Conservation (phyloP, 2,329 filamentous ascomycete species). For the Exutisphaerella laricina region DNA sequence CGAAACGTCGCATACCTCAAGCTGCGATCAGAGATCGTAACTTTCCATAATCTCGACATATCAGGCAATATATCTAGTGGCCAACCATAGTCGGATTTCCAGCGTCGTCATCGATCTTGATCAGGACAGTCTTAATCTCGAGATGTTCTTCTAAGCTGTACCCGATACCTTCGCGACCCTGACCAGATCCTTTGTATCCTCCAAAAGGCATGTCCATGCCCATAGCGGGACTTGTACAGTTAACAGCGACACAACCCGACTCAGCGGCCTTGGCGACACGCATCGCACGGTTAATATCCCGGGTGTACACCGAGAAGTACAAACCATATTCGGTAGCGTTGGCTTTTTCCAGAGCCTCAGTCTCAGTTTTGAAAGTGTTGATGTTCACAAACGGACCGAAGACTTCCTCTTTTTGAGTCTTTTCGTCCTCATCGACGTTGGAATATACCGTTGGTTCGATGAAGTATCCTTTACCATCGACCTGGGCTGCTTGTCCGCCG, state of each 20-base stretch:
- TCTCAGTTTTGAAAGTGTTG: slow-evolving; percentile 34
- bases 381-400: slow-evolving; percentile 37
- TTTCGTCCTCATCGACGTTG: slow-evolving; percentile 39
- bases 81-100: slow-evolving; percentile 1
- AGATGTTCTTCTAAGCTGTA: slow-evolving; percentile 21
- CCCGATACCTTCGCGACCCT: slow-evolving; percentile 16
- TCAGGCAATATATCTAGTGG: background rate
- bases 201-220: slow-evolving; percentile 38
- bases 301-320: slow-evolving; percentile 36
- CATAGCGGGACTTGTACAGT: slow-evolving; percentile 36
- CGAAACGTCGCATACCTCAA: too few species aligned
- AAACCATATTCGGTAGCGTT: slow-evolving; percentile 38
- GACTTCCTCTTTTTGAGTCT: slow-evolving; percentile 36
- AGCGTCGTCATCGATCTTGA: slow-evolving; percentile 20
- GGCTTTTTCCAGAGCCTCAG: slow-evolving; percentile 33
- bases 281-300: slow-evolving; percentile 34
- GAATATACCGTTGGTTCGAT: slow-evolving; percentile 46
- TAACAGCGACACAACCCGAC: slow-evolving; percentile 38
- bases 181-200: slow-evolving; percentile 37
- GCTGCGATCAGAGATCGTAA: too few species aligned
- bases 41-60: too few species aligned
- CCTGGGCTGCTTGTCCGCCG: slow-evolving; percentile 20
- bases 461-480: slow-evolving; percentile 38
- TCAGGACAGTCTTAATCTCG: slow-evolving; percentile 22
- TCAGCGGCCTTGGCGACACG: slow-evolving; percentile 39